Evolutionary conservation across 2,329 filamentous ascomycete genomes (phyloP).

Genomic region (Calonectria pseudoturangicola): DNA sequence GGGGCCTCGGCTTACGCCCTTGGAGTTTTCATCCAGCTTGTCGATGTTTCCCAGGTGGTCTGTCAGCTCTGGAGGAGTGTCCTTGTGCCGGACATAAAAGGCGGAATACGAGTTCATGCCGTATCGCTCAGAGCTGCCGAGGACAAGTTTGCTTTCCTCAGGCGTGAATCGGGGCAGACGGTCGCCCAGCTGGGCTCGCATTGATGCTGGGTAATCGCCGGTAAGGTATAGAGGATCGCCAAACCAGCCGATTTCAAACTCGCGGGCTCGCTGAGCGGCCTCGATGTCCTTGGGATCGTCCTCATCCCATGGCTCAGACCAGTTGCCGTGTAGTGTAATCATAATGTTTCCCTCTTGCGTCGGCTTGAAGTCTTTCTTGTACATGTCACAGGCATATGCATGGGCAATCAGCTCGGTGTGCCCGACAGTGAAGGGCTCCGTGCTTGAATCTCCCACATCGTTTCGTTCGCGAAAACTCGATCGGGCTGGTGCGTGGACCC

Average conservation of each 20-base stretch:
- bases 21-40: constrained; percentile 59
- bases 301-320: constrained; percentile 63
- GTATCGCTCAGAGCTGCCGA: constrained; percentile 62
- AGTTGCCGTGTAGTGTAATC: constrained; percentile 65
- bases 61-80: constrained; percentile 59
- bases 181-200: constrained; percentile 63
- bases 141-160: constrained; percentile 62
- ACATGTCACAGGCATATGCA: constrained; percentile 60
- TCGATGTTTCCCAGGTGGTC: constrained; percentile 64
- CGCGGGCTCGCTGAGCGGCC: constrained; percentile 62
- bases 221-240: constrained; percentile 61
- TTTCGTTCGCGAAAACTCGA: constrained; percentile 51
- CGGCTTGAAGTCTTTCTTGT: constrained; percentile 62
- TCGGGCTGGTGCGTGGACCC: constrained; percentile 46
- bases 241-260: constrained; percentile 66
- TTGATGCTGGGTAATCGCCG: constrained; percentile 63
- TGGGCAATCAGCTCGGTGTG: constrained; percentile 64
- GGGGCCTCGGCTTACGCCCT: constrained; percentile 57
- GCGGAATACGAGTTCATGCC: constrained; percentile 67
- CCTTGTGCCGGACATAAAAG: constrained; percentile 61
- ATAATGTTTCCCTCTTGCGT: constrained; percentile 61
- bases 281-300: constrained; percentile 59
- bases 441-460: constrained; percentile 48
- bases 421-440: constrained; percentile 62
- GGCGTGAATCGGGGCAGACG: constrained; percentile 61